Percentiles rank a stretch among this genome's conserved stretches.
Conservation (phyloP, 306 rosid species). For the Abrus precatorius region DNA sequence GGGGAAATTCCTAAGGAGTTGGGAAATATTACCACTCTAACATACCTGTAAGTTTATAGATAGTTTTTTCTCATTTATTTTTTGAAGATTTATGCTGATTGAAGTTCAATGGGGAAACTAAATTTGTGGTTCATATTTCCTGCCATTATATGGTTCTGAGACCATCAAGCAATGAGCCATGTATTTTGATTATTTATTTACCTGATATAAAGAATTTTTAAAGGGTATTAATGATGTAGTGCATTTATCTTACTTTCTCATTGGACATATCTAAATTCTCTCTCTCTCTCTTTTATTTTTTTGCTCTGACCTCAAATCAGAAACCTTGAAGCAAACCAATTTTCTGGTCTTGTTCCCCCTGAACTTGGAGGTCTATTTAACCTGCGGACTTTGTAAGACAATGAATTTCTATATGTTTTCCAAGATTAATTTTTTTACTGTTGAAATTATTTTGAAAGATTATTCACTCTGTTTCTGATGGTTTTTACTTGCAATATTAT, state of each 20-base stretch:
- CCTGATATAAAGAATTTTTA: slow-evolving; percentile 6
- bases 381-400: slow-evolving; percentile 70
- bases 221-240: slow-evolving; percentile 1
- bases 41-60: slow-evolving; percentile 64
- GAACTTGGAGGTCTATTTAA: slow-evolving; percentile 72
- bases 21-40: slow-evolving; percentile 72
- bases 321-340: slow-evolving; percentile 81
- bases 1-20: slow-evolving; percentile 83
- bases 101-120: slow-evolving; percentile 43
- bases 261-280: not conserved
- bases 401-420: slow-evolving; percentile 36
- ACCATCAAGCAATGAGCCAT: not conserved
- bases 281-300: not conserved
- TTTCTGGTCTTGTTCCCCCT: slow-evolving; percentile 73
- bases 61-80: slow-evolving; percentile 1
- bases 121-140: slow-evolving; percentile 29
- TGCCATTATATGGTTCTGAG: slow-evolving; percentile 20
- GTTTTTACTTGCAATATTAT: slow-evolving; percentile 36
- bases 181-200: slow-evolving; percentile 21
- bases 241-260: slow-evolving; percentile 38
- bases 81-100: slow-evolving; percentile 33
- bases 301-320: slow-evolving; percentile 53
- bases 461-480: slow-evolving; percentile 28
- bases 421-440: slow-evolving; percentile 20
- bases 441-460: slow-evolving; percentile 33